Base-by-base conservation (phyloP, 805 yeast species). In the Ogataea kodamae region DNA sequence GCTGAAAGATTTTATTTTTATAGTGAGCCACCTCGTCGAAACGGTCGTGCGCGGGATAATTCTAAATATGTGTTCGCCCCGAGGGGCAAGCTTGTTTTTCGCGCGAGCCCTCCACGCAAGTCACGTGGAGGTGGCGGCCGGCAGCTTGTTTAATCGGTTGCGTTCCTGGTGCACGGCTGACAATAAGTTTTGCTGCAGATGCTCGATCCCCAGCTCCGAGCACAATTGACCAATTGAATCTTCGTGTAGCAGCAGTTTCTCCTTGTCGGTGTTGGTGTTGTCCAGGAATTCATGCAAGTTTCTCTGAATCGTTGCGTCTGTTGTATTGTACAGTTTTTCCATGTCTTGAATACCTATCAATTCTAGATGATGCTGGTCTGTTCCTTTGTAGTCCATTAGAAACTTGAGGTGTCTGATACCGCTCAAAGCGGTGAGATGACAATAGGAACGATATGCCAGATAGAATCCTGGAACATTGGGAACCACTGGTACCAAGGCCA, bases 401-500 rank as follows among this genome's bases (percentile, higher is more conserved):
- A 70, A 71, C 20, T 68, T 60, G 40, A 89, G 59, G 52, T 86
- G 92, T 42, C 68, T 64, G 5, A 85, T 82, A 0, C 96, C 96
- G 25, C 74, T 55, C 41, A 71, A 64, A 0, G 96, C 96, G 48
- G 81, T 82, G 53, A 79, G 69, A 55, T 90, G 86, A 54, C 96
- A 86, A 62, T 87, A 89, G 12, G 82, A 68, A 41, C 97, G 68
- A 54, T 82, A 89, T 3, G 82, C 68, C 25, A 89, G 59, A 50
- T 87, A 90, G 52, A 90, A 82, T 0, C 96, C 96, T 0, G 97
- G 97, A 13, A 89, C 74, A 49, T 89, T 89, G 13, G 97, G 97
- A 3, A 88, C 56, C n/a, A 89, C 67, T 0, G 97, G 97, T 0
- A 90, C 52, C 25, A 87, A 48, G 0, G 86, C 88, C 25, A 89